Base-by-base conservation (phyloP, 495 filamentous ascomycete species). In the Bombardia bombarda region DNA sequence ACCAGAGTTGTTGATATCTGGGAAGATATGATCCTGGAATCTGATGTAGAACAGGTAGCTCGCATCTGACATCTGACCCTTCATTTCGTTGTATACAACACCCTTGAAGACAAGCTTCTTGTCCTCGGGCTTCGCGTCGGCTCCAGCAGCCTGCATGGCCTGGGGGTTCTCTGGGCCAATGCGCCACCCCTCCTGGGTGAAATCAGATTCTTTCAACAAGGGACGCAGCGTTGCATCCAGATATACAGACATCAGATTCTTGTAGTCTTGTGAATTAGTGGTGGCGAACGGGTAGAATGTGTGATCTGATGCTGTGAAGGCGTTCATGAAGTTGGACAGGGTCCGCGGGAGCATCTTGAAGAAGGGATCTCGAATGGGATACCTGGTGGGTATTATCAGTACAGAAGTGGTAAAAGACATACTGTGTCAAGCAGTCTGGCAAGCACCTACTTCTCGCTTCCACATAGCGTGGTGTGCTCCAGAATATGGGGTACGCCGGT, bases 21-120 rank as follows among this genome's bases (percentile, higher is more conserved):
- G 92, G 56, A 92, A 88, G 17, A 98, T 87, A 62, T 90, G 87
- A 48, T 98, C 87, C 57, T 92, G 87, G 57, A 93, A 97, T 40
- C 79, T 72, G 46, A 95, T 92, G 52, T 95, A 96, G 67, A 83
- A 98, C 3, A 97, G 73, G 61, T 98, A 97, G 53, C 87, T 87
- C 12, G 92, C 86, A 62, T 97, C 92, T 7, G 92, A 97, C 79
- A 97, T 95, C 57, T 95, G 88, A 0, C 92, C 92, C 65, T 98
- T 98, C 92, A 98, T 98, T 66, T 98, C 92, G 56, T 98, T 98
- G 64, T 98, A 98, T 18, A 98, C 92, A 9, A 98, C 92, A 18
- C 92, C 92, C 61, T 98, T 98, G 72, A 98, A 98, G 12, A 96
- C 82, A 16, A 97, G 76, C 26, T 75, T 78, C 39, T 67, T 74